Evolutionary conservation across 2,329 filamentous ascomycete genomes (phyloP), one percentile per base, ranked within the genome.

Genomic region (Cladophialophora chaetospira): DNA sequence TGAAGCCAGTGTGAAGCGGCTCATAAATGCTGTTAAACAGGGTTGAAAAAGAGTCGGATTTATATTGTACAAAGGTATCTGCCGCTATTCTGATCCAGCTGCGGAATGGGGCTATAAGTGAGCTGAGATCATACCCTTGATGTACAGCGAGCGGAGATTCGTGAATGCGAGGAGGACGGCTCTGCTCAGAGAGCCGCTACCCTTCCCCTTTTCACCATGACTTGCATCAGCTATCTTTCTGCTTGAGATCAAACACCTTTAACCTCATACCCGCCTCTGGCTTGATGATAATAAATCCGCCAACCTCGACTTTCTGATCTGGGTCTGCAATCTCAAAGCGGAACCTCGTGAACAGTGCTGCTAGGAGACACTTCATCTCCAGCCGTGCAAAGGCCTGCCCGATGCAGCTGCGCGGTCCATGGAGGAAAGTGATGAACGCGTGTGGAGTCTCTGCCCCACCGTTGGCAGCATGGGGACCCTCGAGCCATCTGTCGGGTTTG

Each of bases 291-390:
- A 51, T 28, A 5, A 83, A n/a, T 4, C 48, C 48, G 3, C 10
- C 21, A 11, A 40, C 15, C 45, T 81, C 72, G 43, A 92, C 68
- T 64, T 88, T 84, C 40, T 72, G 73, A 51, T 77, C 72, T 23
- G 76, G 77, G 73, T 89, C 83, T 66, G 88, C 86, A 67, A 84
- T 73, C 69, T 86, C 81, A 59, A 84, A 81, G 66, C 81, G 73
- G 21, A 58, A 58, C 10, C 50, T 45, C 5, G 31, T 46, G n/a
- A 92, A 80, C 79, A 88, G 84, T 8, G 83, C 80, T 19, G 91
- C 91, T 48, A 97, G 69, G 60, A 97, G 74, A 68, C 88, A 93
- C n/a, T 89, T 89, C 72, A 96, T 88, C 77, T 97, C 92, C 0
- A 86, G 83, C 69, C 85, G 87, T 0, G 92, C 88, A 73, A 67